Conservation (phyloP, 2,329 filamentous ascomycete genomes). For the Colletotrichum acutatum region DNA sequence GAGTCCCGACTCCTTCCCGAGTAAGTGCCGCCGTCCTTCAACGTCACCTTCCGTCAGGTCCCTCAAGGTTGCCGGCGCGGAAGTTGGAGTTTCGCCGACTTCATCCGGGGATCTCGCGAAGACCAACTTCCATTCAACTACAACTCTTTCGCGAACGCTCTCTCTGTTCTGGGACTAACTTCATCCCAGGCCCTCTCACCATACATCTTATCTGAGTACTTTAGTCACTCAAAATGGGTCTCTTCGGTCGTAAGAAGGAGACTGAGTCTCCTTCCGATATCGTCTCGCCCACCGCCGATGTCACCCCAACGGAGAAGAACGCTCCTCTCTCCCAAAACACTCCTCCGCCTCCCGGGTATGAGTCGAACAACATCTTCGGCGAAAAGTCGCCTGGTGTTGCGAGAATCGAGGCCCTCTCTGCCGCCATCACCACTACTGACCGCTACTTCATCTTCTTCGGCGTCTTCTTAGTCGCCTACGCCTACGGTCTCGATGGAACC, state of each 20-base stretch:
- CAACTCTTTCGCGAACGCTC: too few species aligned
- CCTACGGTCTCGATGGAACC: constrained; percentile 69
- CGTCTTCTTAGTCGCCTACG: constrained; percentile 72
- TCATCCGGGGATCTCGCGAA: neutral
- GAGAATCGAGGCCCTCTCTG: constrained; percentile 67
- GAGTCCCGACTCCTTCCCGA: neutral
- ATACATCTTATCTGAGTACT: neutral
- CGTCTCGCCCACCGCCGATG: neutral
- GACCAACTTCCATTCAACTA: neutral
- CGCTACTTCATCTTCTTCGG: constrained; percentile 68
- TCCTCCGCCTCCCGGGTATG: neutral
- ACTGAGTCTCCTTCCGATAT: constrained; percentile 4
- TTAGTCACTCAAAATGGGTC: constrained; percentile 3
- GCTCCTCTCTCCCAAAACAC: neutral
- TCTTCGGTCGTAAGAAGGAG: constrained; percentile 16
- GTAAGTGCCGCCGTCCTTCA: neutral
- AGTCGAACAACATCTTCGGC: constrained; percentile 35
- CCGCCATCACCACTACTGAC: constrained; percentile 62
- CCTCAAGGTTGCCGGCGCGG: neutral
- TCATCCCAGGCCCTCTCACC: neutral
- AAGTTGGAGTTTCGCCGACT: neutral
- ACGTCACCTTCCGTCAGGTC: neutral
- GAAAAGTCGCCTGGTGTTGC: constrained; percentile 63
- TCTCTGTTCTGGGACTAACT: neutral
- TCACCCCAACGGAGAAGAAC: constrained; percentile 10